Base-by-base conservation (phyloP, 768 basidiomycete species). In the Dendrothele bispora region DNA sequence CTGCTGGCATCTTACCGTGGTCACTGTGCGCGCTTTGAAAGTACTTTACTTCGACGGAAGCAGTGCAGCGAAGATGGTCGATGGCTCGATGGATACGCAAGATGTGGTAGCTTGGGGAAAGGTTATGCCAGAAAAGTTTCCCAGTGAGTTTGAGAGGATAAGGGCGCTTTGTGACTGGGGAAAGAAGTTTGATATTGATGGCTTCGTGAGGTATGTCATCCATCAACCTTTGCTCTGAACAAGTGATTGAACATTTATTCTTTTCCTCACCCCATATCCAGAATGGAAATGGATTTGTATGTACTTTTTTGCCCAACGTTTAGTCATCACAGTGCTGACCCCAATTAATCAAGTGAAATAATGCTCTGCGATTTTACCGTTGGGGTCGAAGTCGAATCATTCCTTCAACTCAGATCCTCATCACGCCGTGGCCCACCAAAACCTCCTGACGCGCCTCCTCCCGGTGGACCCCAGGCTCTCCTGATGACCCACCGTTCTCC, bases 1-100 rank as follows among this genome's bases (percentile, higher is more conserved):
- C 15, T 65, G 63, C 36, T 61, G 71, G 70, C 71, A 69, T 14
- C 58, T 74, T 17, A 74, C 71, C 3, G 49, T 72, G 5, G 64
- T 66, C 5, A 46, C 65, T 7, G 61, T 60, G 3, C 64, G 73
- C 1, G 59, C 75, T 1, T 56, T 80, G 29, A 74, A 71, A 34
- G 56, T 80, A 2, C 48, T 80, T 4, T 79, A 80, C 51, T 80
- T 80, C 35, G 79, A 82, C 43, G 78, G 79, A 0, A 73, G 61
- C 37, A 75, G 76, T 41, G 77, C 72, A 0, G 70, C 67, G 1
- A 78, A 77, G 41, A 60, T 75, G 59, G 15, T 35, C 14, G 57
- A 57, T 1, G 77, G 77, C 0, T 39, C 72, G 3, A 49, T 79
- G 64, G 74, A 80, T 42, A 67, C 62, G 5, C 78, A 80, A 47